A percentile compares a stretch with the other conserved stretches of the same genome.
Evolutionary conservation across 139 green algal genomes (phyloP).

Genomic region (Chlorella ohadii): DNA sequence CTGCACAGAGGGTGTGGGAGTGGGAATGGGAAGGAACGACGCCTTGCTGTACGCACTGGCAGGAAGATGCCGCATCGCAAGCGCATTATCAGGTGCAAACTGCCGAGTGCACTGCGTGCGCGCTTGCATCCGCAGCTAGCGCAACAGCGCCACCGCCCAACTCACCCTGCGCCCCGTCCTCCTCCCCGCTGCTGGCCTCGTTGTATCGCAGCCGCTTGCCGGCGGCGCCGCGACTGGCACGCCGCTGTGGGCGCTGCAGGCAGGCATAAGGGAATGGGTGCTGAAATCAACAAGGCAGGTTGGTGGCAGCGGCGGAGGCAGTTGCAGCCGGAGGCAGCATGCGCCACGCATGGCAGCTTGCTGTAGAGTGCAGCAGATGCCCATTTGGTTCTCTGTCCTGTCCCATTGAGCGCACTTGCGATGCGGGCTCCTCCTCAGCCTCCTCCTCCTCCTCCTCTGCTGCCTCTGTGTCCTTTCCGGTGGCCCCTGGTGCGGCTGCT

Average conservation of each 20-base stretch:
- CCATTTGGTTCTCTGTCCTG: no score
- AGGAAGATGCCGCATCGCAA: no score
- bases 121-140: no score
- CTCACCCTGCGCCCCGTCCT: background rate
- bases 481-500: background rate
- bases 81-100: no score
- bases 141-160: background rate
- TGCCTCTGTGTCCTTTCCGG: background rate
- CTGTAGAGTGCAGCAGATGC: background rate
- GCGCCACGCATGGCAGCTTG: no score
- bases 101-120: no score
- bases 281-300: no score
- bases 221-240: background rate
- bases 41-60: no score
- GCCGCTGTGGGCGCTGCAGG: constrained; percentile 26
- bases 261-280: background rate
- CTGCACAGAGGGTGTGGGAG: background rate
- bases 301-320: background rate
- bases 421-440: constrained; percentile 19
- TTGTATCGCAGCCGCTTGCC: constrained; percentile 27
- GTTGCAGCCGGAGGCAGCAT: background rate
- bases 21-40: no score
- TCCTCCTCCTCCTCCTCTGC: constrained; percentile 11
- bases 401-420: no score
- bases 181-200: constrained; percentile 2